Conservation (phyloP, 495 filamentous ascomycete species). For the Jackrogersella multiformis region DNA sequence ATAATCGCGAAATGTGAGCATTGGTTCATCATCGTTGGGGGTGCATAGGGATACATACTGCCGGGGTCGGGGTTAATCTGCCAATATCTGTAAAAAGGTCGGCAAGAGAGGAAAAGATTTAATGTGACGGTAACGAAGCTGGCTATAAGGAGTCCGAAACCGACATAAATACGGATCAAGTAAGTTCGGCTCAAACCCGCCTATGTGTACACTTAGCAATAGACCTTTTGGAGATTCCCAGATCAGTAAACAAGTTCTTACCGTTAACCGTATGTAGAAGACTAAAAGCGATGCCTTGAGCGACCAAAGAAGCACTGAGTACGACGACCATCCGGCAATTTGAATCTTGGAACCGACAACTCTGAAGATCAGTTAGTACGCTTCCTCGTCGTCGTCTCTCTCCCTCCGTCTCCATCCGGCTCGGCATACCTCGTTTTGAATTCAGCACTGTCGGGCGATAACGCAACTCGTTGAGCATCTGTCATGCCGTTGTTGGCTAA, state of each 20-base stretch:
- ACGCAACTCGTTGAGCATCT: constrained; percentile 55
- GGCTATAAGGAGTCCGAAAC: constrained; percentile 57
- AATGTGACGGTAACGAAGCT: constrained; percentile 62
- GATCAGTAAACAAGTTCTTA: constrained; percentile 42
- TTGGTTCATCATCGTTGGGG: not conserved
- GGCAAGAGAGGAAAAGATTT: constrained; percentile 63
- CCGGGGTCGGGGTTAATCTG: constrained; percentile 63
- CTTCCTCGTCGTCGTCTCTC: not conserved
- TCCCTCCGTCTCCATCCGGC: not conserved
- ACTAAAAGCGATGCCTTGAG: constrained; percentile 66
- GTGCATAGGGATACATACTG: constrained; percentile 46
- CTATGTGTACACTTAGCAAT: constrained; percentile 28
- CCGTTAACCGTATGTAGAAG: constrained; percentile 67
- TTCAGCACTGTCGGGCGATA: constrained; percentile 59
- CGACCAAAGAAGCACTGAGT: constrained; percentile 62
- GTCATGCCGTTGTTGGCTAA: constrained; percentile 72
- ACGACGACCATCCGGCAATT: constrained; percentile 65
- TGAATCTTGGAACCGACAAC: constrained; percentile 68
- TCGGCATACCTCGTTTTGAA: constrained; percentile 49
- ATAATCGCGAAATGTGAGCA: not conserved
- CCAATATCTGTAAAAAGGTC: constrained; percentile 60
- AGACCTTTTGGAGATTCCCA: not conserved
- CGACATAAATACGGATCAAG: constrained; percentile 61
- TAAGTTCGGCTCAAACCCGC: constrained; percentile 57
- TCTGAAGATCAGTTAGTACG: constrained; percentile 43